Evolutionary conservation across 352 stramenopile species (phyloP).

Genomic region (Pseudoperonospora humuli): DNA sequence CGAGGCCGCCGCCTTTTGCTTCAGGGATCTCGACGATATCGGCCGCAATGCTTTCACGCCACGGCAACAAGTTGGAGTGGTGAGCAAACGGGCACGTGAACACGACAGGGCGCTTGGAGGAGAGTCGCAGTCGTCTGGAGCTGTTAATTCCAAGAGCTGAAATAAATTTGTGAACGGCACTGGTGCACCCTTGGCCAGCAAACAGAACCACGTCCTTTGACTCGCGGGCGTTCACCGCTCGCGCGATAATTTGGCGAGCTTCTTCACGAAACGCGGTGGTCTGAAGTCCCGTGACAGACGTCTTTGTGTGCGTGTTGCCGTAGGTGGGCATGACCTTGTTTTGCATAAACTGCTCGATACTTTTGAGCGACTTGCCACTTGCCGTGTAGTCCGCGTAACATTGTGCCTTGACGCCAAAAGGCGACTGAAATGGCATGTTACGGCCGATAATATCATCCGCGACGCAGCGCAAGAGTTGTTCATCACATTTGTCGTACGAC

Average conservation of each 20-base stretch:
- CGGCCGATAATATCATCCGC: slow-evolving; percentile 39
- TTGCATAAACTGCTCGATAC: slow-evolving; percentile 91
- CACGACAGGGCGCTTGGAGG: slow-evolving; percentile 62
- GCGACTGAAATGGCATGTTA: slow-evolving; percentile 42
- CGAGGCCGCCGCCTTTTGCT: slow-evolving; percentile 38
- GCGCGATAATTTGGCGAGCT: too few relatives aligned
- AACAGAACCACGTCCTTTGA: slow-evolving; percentile 94
- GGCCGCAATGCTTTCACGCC: slow-evolving; percentile 83
- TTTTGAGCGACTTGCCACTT: slow-evolving; percentile 77
- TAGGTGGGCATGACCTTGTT: slow-evolving; percentile 85
- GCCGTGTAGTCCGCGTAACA: slow-evolving; percentile 95
- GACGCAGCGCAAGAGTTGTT: slow-evolving; percentile 28
- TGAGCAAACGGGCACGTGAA: slow-evolving; percentile 93
- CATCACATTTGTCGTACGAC: slow-evolving; percentile 9
- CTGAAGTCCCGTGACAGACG: too few relatives aligned
- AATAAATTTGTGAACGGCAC: slow-evolving; percentile 78
- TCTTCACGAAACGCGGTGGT: too few relatives aligned
- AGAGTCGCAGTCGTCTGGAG: slow-evolving; percentile 8
- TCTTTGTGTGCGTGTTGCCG: too few relatives aligned
- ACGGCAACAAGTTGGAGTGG: slow-evolving; percentile 96
- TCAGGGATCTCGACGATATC: slow-evolving; percentile 81
- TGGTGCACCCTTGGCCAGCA: slow-evolving; percentile 75
- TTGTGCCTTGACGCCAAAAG: too few relatives aligned
- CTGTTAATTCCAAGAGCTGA: slow-evolving; percentile 47
- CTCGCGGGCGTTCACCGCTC: slow-evolving; percentile 80